Evolutionary conservation across 202 grass and related monocot species (phyloP).

Genomic region (Tripidium arundinaceum): DNA sequence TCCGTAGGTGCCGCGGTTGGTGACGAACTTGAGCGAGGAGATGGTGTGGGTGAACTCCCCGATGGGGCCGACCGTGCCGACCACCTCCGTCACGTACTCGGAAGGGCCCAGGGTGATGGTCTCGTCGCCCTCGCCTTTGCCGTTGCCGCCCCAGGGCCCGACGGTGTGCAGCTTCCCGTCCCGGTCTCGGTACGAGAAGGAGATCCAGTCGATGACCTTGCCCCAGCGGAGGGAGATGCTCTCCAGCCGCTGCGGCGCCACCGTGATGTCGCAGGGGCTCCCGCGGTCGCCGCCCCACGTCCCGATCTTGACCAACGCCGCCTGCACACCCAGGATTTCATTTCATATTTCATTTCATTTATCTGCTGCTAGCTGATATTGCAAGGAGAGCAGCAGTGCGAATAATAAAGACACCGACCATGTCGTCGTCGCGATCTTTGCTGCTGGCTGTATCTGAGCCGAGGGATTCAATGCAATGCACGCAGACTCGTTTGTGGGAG

Average conservation of each 20-base stretch:
- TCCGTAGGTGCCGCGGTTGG: constrained; percentile 10
- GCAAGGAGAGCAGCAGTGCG: no score
- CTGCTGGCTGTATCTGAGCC: no score
- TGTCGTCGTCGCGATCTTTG: no score
- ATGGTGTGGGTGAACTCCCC: background rate
- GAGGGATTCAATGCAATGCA: no score
- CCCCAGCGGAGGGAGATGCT: background rate
- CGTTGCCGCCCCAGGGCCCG: background rate
- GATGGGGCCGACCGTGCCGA: background rate
- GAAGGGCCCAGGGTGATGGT: background rate
- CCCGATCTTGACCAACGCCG: constrained; percentile 1
- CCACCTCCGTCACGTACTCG: constrained; percentile 9
- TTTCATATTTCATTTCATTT: no score
- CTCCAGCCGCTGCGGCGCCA: constrained; percentile 8
- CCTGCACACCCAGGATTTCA: no score
- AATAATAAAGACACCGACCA: no score
- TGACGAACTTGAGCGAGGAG: constrained; percentile 26
- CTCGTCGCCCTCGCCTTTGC: background rate
- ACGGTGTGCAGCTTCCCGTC: background rate
- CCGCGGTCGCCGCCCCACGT: background rate
- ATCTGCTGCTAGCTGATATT: no score
- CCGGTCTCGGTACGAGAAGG: background rate
- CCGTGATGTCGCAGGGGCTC: background rate
- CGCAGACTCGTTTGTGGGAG: no score
- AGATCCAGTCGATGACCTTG: constrained; percentile 12